Conservation (phyloP, 768 basidiomycete species). For the Boletus insuetus region DNA sequence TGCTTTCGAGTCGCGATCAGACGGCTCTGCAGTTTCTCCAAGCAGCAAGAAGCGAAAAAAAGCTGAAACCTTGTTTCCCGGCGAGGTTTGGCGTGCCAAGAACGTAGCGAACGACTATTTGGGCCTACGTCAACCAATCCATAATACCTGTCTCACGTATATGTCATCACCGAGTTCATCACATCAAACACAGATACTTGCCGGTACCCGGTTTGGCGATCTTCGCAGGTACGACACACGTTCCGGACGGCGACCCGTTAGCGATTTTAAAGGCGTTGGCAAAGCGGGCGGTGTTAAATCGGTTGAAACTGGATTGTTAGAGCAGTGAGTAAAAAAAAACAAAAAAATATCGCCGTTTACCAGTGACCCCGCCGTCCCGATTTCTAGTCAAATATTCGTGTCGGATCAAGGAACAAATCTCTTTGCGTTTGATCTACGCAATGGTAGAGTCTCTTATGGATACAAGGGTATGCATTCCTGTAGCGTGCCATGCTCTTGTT, state of each 20-base stretch:
- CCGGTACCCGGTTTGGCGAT: slow-evolving; percentile 75
- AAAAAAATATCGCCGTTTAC: neutral
- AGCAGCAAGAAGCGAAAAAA: slow-evolving; percentile 53
- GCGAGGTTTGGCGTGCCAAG: slow-evolving; percentile 82
- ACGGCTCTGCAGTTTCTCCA: slow-evolving; percentile 15
- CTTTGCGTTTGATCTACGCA: slow-evolving; percentile 66
- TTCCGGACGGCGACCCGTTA: slow-evolving; percentile 62
- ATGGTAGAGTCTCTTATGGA: slow-evolving; percentile 58
- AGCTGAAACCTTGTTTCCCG: slow-evolving; percentile 56
- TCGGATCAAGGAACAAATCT: slow-evolving; percentile 65
- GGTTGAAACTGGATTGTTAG: slow-evolving; percentile 56
- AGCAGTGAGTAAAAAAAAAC: slow-evolving; percentile 52
- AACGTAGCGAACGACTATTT: slow-evolving; percentile 81
- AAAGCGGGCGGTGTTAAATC: slow-evolving; percentile 60
- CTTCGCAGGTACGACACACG: slow-evolving; percentile 78
- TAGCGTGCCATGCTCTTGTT: neutral
- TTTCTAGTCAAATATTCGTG: slow-evolving; percentile 62
- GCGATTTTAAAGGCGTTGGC: slow-evolving; percentile 59
- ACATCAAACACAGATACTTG: slow-evolving; percentile 49
- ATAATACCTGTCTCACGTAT: slow-evolving; percentile 67
- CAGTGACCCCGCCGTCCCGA: neutral
- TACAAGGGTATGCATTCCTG: slow-evolving; percentile 54
- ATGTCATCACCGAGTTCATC: slow-evolving; percentile 40
- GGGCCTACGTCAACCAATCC: slow-evolving; percentile 73
- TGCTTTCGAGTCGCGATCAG: slow-evolving; percentile 38